These are phyloP conservation scores for Butyriboletus appendiculatus DNA, from an alignment of 1,284 basidiomycete species.

Conservation along the genomic window DNA sequence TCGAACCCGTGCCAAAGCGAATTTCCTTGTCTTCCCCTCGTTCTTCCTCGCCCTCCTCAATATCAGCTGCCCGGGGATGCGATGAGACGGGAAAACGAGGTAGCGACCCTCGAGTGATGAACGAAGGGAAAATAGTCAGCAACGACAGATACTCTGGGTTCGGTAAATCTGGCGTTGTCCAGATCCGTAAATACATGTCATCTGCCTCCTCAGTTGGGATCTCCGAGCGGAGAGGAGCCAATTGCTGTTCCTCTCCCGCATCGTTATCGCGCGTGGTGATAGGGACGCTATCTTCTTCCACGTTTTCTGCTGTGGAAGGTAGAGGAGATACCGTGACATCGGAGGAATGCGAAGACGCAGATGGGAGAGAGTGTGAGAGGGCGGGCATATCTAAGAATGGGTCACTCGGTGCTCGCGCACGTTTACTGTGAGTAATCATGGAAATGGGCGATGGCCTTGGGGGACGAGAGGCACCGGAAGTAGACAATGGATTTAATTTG, in stretches of 20 bases:
- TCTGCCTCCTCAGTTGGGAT: slow-evolving; percentile 46
- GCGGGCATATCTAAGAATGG: slow-evolving; percentile 73
- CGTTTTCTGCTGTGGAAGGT: slow-evolving; percentile 32
- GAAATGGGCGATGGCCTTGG: slow-evolving; percentile 41
- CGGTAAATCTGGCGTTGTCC: slow-evolving; percentile 69
- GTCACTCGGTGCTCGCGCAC: slow-evolving; percentile 72
- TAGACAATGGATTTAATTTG: slow-evolving; percentile 54
- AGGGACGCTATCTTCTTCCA: slow-evolving; percentile 45
- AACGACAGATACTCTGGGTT: slow-evolving; percentile 66
- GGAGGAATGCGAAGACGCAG: slow-evolving; percentile 55
- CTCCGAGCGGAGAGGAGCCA: slow-evolving; percentile 37
- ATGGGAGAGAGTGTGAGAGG: slow-evolving; percentile 50
- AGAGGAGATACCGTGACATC: slow-evolving; percentile 41
- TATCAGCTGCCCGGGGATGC: slow-evolving; percentile 44
- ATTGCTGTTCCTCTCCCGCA: slow-evolving; percentile 40
- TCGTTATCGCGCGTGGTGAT: slow-evolving; percentile 28
- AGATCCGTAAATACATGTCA: slow-evolving; percentile 60
- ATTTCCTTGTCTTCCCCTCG: slow-evolving; percentile 53
- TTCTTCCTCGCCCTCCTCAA: slow-evolving; percentile 65
- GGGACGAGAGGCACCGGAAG: slow-evolving; percentile 33
- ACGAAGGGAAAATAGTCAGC: slow-evolving; percentile 66
- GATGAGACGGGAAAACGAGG: slow-evolving; percentile 57
- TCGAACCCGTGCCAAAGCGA: slow-evolving; percentile 68
- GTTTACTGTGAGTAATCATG: slow-evolving; percentile 51
- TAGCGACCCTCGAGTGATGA: slow-evolving; percentile 59